Evolutionary conservation across 257 asterid species (phyloP), one percentile per base, ranked within the genome.

Genomic region (Cinchona pubescens): DNA sequence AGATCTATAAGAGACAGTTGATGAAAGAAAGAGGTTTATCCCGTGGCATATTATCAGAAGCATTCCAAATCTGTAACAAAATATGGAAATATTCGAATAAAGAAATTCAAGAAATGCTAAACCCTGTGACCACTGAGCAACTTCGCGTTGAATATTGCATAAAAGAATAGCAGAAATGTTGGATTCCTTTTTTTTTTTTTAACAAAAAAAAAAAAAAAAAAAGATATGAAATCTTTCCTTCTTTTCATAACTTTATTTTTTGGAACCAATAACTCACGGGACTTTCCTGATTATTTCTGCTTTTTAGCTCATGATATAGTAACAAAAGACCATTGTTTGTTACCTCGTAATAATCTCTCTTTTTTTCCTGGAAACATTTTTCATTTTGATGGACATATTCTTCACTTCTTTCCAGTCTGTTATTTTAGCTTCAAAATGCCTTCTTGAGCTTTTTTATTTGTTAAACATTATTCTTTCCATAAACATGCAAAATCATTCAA

Each of bases 181-280:
- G 79, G 79, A 72, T 81, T 72, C 76, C 71, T 71, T 56, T 29
- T 53, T 29, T 29, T 53, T 53, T 53, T 10, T n/a, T n/a, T n/a
- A n/a, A n/a, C n/a, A 29, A 1, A 56, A 58, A 21, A 69, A 78
- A 83, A 74, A 74, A 74, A 38, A 23, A 43, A 25, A 3, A 23
- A 19, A 32, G 30, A 25, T n/a, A n/a, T 21, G 25, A 61, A 35
- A 60, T 45, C 38, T 69, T 64, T 80, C 80, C 69, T 25, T 66
- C 75, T 62, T 61, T 49, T n/a, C 46, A 14, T 37, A 32, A 53
- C 81, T 62, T 76, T 58, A 65, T 60, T 10, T 73, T 42, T 72
- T 66, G 49, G 74, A 85, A 82, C 81, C 84, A 80, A 77, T 51
- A 73, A 77, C 79, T 85, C 86, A 85, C 88, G 86, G 73, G 88